Percentiles rank a stretch among this genome's conserved stretches.
Conservation (phyloP, 2,329 filamentous ascomycete genomes). For the Trichoderma sp. region DNA sequence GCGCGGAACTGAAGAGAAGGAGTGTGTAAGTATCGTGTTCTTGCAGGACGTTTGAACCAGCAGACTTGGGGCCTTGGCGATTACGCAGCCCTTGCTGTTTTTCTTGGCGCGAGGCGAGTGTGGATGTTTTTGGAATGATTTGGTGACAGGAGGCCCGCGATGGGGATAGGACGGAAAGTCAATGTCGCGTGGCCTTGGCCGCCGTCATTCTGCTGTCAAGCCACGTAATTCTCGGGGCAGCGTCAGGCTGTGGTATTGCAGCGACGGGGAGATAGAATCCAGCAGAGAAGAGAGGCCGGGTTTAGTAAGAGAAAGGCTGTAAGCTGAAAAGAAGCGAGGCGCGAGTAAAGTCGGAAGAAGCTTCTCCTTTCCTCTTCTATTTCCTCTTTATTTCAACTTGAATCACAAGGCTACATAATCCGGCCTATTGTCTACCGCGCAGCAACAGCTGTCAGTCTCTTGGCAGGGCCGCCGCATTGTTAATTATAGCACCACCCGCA, state of each 20-base stretch:
- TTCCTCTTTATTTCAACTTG: neutral
- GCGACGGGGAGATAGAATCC: neutral
- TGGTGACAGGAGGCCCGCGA: neutral
- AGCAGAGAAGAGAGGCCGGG: neutral
- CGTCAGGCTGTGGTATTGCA: neutral
- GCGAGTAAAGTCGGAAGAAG: neutral
- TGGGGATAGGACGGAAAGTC: neutral
- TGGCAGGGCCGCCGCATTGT: neutral
- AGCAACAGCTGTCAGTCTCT: neutral
- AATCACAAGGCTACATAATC: no score
- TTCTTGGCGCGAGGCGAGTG: neutral
- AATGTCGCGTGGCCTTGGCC: conserved; percentile 5
- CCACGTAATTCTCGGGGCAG: neutral
- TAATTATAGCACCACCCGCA: neutral
- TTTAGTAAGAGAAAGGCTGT: neutral
- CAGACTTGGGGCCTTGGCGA: conserved; percentile 4
- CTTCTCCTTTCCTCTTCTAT: neutral
- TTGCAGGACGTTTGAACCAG: neutral
- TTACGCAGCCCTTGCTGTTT: conserved; percentile 8
- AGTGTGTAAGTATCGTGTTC: neutral
- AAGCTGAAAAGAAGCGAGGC: neutral
- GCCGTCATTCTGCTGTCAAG: conserved; percentile 22
- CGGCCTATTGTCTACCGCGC: neutral
- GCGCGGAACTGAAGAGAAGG: neutral
- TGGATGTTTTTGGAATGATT: neutral